Percentiles rank a stretch among this genome's conserved stretches.
Conservation (phyloP, 176 grass and related monocot species). For the Dendrocalamus sinicus region DNA sequence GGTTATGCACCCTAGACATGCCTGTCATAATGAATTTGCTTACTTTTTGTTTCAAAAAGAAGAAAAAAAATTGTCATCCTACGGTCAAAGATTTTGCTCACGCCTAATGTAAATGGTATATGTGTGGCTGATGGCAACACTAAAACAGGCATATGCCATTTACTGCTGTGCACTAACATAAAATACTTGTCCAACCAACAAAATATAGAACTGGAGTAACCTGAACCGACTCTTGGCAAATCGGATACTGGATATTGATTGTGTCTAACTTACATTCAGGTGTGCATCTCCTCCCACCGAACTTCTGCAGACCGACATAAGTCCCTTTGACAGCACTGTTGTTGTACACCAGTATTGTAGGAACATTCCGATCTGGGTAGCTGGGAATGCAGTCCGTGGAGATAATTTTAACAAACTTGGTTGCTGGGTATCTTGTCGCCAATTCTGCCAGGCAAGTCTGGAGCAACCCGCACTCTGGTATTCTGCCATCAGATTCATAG, state of each 20-base stretch:
- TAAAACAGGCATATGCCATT: not conserved
- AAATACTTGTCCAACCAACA: not conserved
- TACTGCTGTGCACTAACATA: not conserved
- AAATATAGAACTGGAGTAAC: conserved; percentile 22
- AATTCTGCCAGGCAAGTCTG: conserved; percentile 84
- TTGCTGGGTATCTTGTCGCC: conserved; percentile 74
- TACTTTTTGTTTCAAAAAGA: not conserved
- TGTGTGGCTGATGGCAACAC: not conserved
- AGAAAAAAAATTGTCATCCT: not conserved
- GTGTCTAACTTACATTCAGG: conserved; percentile 81
- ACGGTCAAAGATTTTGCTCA: conserved; percentile 16
- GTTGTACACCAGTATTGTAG: conserved; percentile 98
- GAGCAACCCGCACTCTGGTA: conserved; percentile 88
- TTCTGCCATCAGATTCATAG: conserved; percentile 56
- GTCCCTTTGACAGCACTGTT: conserved; percentile 95
- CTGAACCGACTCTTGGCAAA: not conserved
- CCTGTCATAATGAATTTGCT: not conserved
- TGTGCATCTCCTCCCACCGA: conserved; percentile 83
- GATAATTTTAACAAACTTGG: conserved; percentile 97
- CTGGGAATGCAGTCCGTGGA: conserved; percentile 94
- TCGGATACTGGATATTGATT: not conserved
- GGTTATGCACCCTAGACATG: not conserved
- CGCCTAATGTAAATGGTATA: not conserved
- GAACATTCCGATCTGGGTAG: conserved; percentile 89
- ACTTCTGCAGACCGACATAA: conserved; percentile 76